Conservation (phyloP, 75 land plant species). For the Adiantum capillusveneris region DNA sequence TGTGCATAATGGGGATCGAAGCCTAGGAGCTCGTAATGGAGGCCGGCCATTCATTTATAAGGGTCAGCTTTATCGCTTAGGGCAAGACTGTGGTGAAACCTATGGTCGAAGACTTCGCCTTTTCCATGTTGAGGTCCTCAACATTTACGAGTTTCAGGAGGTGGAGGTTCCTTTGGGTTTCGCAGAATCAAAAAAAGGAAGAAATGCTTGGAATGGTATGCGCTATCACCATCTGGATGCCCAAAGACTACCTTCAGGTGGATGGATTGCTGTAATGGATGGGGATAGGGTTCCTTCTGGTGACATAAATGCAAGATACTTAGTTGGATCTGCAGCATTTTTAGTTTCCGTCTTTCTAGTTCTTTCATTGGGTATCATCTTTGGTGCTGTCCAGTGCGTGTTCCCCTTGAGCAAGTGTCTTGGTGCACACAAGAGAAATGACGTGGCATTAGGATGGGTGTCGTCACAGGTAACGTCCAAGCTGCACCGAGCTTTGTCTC, state of each 20-base stretch:
- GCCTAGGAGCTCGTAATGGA: conserved; percentile 79
- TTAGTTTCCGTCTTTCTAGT: conserved; percentile 28
- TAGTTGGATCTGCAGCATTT: conserved; percentile 44
- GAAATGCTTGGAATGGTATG: conserved; percentile 82
- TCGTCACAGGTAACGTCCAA: conserved; percentile 35
- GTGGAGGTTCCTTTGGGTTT: conserved; percentile 61
- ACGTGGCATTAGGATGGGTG: conserved; percentile 23
- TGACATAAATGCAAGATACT: conserved; percentile 39
- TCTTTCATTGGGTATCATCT: conserved; percentile 41
- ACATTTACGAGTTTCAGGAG: conserved; percentile 53
- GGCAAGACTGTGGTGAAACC: conserved; percentile 87
- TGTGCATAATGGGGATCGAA: conserved; percentile 48
- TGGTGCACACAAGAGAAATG: conserved; percentile 40
- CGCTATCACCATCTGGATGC: conserved; percentile 83
- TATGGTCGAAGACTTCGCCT: conserved; percentile 60
- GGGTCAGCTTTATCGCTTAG: conserved; percentile 64
- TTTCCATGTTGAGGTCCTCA: conserved; percentile 59
- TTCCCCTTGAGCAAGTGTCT: conserved; percentile 31
- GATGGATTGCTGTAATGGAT: conserved; percentile 90
- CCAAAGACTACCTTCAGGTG: conserved; percentile 61
- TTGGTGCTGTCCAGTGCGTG: conserved; percentile 60
- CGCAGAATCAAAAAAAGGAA: conserved; percentile 54
- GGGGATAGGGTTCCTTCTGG: conserved; percentile 94
- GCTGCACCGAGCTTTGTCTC: conserved; percentile 35
- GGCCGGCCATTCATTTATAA: conserved; percentile 76